Conservation (phyloP, 176 grass and related monocot genomes). For the Oryza officinalis region DNA sequence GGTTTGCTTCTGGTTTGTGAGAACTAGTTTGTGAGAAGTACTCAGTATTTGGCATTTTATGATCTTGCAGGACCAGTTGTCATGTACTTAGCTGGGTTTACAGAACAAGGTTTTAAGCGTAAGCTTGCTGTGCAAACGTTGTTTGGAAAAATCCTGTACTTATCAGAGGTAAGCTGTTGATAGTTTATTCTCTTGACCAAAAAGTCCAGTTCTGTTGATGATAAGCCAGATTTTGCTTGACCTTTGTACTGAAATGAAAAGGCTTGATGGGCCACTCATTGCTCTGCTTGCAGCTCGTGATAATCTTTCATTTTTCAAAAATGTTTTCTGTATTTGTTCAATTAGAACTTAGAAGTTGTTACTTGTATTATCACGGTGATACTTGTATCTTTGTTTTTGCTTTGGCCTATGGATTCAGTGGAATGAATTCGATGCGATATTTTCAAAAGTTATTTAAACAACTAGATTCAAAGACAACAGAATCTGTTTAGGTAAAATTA, state of each 20-base stretch:
- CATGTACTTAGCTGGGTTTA: conserved; percentile 85
- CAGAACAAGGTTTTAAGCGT: conserved; percentile 71
- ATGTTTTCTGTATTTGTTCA: background rate
- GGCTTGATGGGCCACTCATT: background rate
- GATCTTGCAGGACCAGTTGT: conserved; percentile 76
- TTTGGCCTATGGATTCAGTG: background rate
- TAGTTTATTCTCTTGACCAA: background rate
- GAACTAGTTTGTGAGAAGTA: background rate
- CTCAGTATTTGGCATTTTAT: conserved; percentile 8
- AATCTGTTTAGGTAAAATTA: background rate
- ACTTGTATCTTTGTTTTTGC: too few relatives aligned
- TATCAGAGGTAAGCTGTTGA: conserved; percentile 68
- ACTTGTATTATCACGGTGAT: too few relatives aligned
- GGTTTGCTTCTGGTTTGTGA: background rate
- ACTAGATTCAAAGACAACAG: background rate
- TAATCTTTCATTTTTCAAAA: background rate
- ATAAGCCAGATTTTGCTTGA: background rate
- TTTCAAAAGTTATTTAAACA: background rate
- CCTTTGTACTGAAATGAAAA: background rate
- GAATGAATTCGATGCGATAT: background rate
- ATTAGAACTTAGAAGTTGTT: background rate
- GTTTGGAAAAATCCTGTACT: conserved; percentile 85
- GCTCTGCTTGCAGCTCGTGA: background rate
- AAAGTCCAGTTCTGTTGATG: background rate
- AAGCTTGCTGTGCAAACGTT: conserved; percentile 81